These are phyloP conservation scores for Didymella exigua DNA, from an alignment of 2,329 filamentous ascomycete genomes.

Conservation along the genomic window DNA sequence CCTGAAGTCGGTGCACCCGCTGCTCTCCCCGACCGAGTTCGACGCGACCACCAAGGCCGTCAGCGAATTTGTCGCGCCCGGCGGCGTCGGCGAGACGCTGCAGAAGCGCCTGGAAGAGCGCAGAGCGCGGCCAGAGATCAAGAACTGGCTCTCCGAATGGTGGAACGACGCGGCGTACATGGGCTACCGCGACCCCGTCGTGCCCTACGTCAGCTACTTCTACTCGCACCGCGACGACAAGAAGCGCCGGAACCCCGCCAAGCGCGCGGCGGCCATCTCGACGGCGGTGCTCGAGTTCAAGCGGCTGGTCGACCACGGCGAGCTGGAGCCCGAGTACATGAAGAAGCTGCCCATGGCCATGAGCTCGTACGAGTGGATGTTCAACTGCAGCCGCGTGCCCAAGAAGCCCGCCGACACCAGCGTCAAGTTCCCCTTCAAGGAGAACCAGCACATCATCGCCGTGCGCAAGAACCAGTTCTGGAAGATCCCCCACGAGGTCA, in stretches of 20 bases:
- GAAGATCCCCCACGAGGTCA: constrained; percentile 82
- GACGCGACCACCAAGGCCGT: constrained; percentile 81
- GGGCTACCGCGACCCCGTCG: constrained; percentile 89
- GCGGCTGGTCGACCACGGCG: constrained; percentile 80
- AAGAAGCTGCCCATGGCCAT: constrained; percentile 96
- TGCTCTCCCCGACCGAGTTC: constrained; percentile 72
- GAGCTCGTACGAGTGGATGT: constrained; percentile 99
- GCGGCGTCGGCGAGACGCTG: constrained; percentile 78
- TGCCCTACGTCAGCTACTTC: constrained; percentile 99
- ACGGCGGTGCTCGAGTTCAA: constrained; percentile 91
- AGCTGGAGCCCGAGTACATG: constrained; percentile 97
- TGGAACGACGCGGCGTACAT: constrained; percentile 97
- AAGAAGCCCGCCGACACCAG: constrained; percentile 82
- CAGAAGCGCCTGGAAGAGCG: constrained; percentile 86
- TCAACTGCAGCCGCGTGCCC: constrained; percentile 88
- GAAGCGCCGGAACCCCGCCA: constrained; percentile 82
- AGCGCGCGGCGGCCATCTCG: constrained; percentile 89
- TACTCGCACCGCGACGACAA: constrained; percentile 97
- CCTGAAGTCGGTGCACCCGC: constrained; percentile 76
- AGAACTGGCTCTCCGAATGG: constrained; percentile 98
- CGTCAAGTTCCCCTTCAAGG: constrained; percentile 74
- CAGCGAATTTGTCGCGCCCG: constrained; percentile 85
- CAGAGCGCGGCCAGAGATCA: constrained; percentile 76
- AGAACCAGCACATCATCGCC: constrained; percentile 86
- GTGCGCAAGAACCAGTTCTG: constrained; percentile 98